A percentile compares a stretch with the other conserved stretches of the same genome.
Evolutionary conservation across 768 basidiomycete species (phyloP).

Genomic region (Daedaleopsis nitida): DNA sequence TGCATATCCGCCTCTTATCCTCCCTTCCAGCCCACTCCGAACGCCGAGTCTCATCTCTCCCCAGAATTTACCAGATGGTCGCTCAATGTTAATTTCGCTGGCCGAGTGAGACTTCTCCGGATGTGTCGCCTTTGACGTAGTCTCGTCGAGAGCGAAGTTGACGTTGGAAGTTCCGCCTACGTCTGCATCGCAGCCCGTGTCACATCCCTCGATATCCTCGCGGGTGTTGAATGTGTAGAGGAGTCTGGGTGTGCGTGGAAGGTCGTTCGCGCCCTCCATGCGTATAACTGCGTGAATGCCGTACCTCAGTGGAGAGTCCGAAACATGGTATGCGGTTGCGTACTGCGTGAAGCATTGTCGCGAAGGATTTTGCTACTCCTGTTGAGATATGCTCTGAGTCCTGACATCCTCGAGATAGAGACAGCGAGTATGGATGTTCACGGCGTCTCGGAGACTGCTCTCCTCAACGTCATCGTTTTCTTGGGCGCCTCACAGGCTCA

Average conservation of each 20-base stretch:
- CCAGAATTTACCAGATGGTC: conserved; percentile 72
- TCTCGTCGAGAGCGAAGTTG: conserved; percentile 69
- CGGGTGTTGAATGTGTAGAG: conserved; percentile 66
- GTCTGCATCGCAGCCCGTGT: conserved; percentile 84
- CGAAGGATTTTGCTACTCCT: conserved; percentile 41
- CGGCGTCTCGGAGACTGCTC: no score
- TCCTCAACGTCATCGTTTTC: no score
- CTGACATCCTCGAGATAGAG: conserved; percentile 24
- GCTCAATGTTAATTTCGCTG: conserved; percentile 32
- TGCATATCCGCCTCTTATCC: conserved; percentile 84
- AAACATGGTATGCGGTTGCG: conserved; percentile 19
- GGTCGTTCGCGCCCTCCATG: conserved; percentile 76
- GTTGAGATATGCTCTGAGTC: conserved; percentile 35
- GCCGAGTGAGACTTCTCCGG: conserved; percentile 28
- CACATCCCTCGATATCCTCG: conserved; percentile 62
- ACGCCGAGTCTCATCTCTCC: conserved; percentile 78
- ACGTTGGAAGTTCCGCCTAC: conserved; percentile 83
- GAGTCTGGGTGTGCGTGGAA: conserved; percentile 59
- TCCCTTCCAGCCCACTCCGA: conserved; percentile 62
- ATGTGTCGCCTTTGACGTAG: conserved; percentile 34
- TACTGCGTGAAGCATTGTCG: conserved; percentile 46
- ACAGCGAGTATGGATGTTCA: neutral
- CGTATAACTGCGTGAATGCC: conserved; percentile 51
- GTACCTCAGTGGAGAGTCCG: conserved; percentile 1
- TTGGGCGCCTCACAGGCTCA: no score